Conservation (phyloP, 108 stramenopile genomes). For the Schizochytrium sp. region DNA sequence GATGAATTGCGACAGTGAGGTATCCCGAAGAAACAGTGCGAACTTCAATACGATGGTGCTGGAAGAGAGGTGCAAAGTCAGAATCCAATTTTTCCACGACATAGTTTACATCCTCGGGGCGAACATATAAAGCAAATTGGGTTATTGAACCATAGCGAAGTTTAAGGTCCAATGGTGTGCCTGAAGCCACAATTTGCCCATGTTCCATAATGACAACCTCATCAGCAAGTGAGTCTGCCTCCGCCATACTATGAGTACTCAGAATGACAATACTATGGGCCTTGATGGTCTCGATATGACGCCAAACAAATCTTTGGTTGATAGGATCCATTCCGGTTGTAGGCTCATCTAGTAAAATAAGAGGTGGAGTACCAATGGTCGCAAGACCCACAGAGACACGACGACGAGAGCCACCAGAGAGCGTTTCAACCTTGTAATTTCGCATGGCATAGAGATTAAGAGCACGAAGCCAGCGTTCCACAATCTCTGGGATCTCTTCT, state of each 20-base stretch:
- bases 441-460: slow-evolving; percentile 11
- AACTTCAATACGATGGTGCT: background rate
- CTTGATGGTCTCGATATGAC: slow-evolving; percentile 43
- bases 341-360: slow-evolving; percentile 79
- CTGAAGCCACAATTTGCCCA: slow-evolving; percentile 74
- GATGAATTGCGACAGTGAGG: background rate
- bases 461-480: slow-evolving; percentile 2
- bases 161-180: slow-evolving; percentile 78
- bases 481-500: slow-evolving; percentile 11
- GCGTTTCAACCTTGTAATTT: slow-evolving; percentile 37
- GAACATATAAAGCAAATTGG: slow-evolving; percentile 9
- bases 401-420: slow-evolving; percentile 71
- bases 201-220: slow-evolving; percentile 79
- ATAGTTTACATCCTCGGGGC: slow-evolving; percentile 20
- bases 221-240: slow-evolving; percentile 75
- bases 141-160: slow-evolving; percentile 68
- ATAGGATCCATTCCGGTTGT: slow-evolving; percentile 80
- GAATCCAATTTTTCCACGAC: background rate
- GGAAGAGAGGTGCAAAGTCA: slow-evolving; percentile 8
- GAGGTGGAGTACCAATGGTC: slow-evolving; percentile 61
- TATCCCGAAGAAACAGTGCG: slow-evolving; percentile 40
- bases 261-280: slow-evolving; percentile 71
- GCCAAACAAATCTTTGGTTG: slow-evolving; percentile 76
- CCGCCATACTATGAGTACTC: slow-evolving; percentile 80
- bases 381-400: slow-evolving; percentile 70